Base-by-base conservation (phyloP, 306 rosid species). In the Lathyrus tuberosus region DNA sequence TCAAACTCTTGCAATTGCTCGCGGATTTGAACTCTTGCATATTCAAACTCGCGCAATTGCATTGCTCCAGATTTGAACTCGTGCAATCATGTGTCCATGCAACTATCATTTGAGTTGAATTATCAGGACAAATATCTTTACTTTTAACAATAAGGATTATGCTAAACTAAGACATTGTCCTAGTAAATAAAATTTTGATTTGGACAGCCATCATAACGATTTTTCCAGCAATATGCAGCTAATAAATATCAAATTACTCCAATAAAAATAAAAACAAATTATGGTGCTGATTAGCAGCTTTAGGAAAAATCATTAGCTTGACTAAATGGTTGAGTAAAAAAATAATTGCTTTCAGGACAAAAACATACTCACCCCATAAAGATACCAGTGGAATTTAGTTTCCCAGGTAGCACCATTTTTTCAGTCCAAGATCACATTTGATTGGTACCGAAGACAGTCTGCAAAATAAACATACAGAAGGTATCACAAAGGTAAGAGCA, bases 391-490 rank as follows among this genome's bases (percentile, higher is more conserved):
- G 65, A 52, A 61, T 53, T 26, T 44, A 35, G 24, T 56, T 69
- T 62, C 72, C 72, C 31, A 8, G 51, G 70, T 64, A 6, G 76
- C 61, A 4, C 42, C 42, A 33, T 22, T 10, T 60, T 61, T 79
- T 44, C 18, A 62, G 70, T 65, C 60, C 83, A 57, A 28, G 16
- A 40, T 13, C 38, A 69, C 66, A 37, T 41, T 51, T 3, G 16
- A 68, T 62, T 61, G 17, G 42, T 54, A 31, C n/a, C n/a, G 68
- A 72, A 37, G 54, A 28, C 20, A 10, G 58, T 73, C 81, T 72
- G 79, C 81, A 76, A 48, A 56, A 80, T 70, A 80, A 81, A 71
- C 67, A 62, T 24, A 24, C 26, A 24, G 26, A 24, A 24, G 20
- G 69, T 33, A 65, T 67, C 79, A 35, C 62, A 41, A 46, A 62